Base-by-base conservation (phyloP, 805 yeast species). In the Yamadazyma ubonensis region DNA sequence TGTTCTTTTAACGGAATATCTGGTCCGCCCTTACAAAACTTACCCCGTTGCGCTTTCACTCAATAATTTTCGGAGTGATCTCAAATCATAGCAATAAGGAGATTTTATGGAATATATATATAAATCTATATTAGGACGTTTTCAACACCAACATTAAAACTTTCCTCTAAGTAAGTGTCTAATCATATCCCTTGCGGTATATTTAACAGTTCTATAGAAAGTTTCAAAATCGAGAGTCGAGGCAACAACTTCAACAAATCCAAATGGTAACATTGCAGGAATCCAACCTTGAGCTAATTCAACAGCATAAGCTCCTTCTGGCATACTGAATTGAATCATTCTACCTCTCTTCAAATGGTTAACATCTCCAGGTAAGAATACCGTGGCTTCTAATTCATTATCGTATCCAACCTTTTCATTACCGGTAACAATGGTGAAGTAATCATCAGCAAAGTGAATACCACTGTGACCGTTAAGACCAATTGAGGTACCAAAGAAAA, bases 201-300 rank as follows among this genome's bases (percentile, higher is more conserved):
- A 73, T 48, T 74, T 77, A 27, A 73, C 78, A 6, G 98, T 93
- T 57, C 77, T 75, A 44, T 59, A 64, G 44, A 91, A 71, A 18
- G 95, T 79, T 51, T 70, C 61, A 44, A 81, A 59, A 60, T 93
- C 99, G 52, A 90, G 62, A 11, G 98, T 93, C 29, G 95, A 83
- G 38, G 83, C 75, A 43, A 84, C 55, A 4, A 84, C 78, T 58
- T 88, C 96, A 36, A 86, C 67, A 65, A 91, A 80, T 0, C 99
- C 99, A 60, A 93, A 93, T 15, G 98, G 98, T 45, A 93, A 73
- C 99, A 93, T 93, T 30, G 91, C 83, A 25, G 99, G 98, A 50
- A 93, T 87, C 95, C 96, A 93, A 44, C 99, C 99, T 69, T 91
- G 98, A 6, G 99, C 99, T 55, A 91, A 74, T 61, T 93, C 99